These are phyloP conservation scores for Lactifluus subvellereus DNA, from an alignment of 768 basidiomycete species.

Conservation along the genomic window DNA sequence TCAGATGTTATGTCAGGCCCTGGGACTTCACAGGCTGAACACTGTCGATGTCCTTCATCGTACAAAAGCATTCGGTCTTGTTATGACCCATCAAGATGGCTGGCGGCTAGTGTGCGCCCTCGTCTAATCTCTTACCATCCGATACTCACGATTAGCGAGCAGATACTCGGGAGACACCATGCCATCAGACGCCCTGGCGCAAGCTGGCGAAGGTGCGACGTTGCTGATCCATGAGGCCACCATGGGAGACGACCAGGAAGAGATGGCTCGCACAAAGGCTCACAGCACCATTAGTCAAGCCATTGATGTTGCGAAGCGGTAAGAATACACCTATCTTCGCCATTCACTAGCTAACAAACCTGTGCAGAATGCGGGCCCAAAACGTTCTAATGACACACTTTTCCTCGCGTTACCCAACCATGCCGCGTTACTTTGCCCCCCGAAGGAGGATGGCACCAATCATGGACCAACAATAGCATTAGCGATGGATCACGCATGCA, in stretches of 20 bases:
- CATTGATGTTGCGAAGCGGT: constrained; percentile 68
- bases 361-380: constrained; percentile 70
- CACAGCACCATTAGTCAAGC: constrained; percentile 93
- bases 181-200: constrained; percentile 62
- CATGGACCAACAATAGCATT: constrained; percentile 46
- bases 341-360: neutral
- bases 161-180: constrained; percentile 93
- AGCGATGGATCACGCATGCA: constrained; percentile 74
- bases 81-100: constrained; percentile 20
- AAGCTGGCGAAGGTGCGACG: constrained; percentile 61
- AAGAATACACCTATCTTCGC: constrained; percentile 24
- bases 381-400: constrained; percentile 93
- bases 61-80: constrained; percentile 20
- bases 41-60: constrained; percentile 23
- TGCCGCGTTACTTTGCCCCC: constrained; percentile 43
- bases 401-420: constrained; percentile 87
- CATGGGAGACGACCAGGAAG: constrained; percentile 77
- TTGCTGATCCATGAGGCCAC: constrained; percentile 93
- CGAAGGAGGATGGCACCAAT: constrained; percentile 14
- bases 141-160: constrained; percentile 23
- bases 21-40: constrained; percentile 14
- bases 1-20: constrained; percentile 19
- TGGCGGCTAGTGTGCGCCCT: constrained; percentile 22
- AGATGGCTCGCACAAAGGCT: constrained; percentile 66
- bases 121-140: neutral